Base-by-base conservation (phyloP, 2,329 filamentous ascomycete genomes). In the Colletotrichum eremochloae region DNA sequence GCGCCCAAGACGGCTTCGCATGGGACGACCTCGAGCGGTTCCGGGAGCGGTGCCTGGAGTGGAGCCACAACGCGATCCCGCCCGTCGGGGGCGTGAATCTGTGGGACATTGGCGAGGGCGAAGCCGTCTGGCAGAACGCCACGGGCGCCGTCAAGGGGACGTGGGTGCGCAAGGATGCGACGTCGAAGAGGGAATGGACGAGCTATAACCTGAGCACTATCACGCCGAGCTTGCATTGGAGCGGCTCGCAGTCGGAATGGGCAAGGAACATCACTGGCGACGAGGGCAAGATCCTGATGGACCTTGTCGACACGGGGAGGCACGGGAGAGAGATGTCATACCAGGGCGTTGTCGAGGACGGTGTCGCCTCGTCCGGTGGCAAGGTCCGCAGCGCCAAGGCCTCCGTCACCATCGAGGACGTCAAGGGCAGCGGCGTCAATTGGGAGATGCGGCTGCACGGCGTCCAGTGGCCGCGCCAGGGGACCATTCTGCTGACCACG, bases 371-470 rank as follows among this genome's bases (percentile, higher is more conserved):
- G 15, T 79, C 84, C n/a, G 86, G 86, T 14, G 84, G 87, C n/a
- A 82, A 88, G 36, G 88, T 91, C 42, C 91, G 93, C 61, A 90
- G 93, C 77, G 89, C 96, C 66, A 89, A 88, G 68, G 93, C 91
- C 1, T 89, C 90, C 8, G 83, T 96, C 64, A 91, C 89, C 8
- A 85, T 98, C 50, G 91, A 94, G 76, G 94, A 96, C 77, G 86
- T 90, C 53, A 87, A 89, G 68, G 89, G 89, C 75, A 86, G 89
- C 72, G 92, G 93, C 6, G 92, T 92, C 78, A 93, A 90, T 75
- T 95, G 93, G 91, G 92, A 95, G 76, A 90, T 97, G 83, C 87
- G 89, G 63, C 83, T 97, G 62, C 92, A 94, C 81, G 96, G 96
- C 4, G 88, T 97, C 5, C 96, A 98, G 83, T 97, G 95, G 86